Evolutionary conservation across 345 rosid genomes (phyloP).

Genomic region (Laguncularia racemosa): DNA sequence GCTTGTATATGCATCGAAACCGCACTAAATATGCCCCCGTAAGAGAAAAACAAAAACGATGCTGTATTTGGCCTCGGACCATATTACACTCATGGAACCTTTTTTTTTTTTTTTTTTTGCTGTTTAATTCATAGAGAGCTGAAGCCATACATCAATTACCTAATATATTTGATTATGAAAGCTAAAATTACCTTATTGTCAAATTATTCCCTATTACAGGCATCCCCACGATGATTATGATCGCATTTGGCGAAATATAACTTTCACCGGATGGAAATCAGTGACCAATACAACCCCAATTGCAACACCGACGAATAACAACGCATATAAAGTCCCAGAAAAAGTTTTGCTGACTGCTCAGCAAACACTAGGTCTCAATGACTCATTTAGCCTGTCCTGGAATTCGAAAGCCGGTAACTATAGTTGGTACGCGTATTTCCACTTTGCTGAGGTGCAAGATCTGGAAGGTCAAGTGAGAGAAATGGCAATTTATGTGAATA

Average conservation of each 20-base stretch:
- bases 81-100: too few species aligned
- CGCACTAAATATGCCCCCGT: too few species aligned
- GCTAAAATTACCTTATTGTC: not conserved
- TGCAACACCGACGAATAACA: not conserved
- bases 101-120: too few species aligned
- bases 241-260: not conserved
- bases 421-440: not conserved
- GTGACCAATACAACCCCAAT: not conserved
- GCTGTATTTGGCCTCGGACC: too few species aligned
- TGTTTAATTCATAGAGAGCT: too few species aligned
- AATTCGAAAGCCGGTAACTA: not conserved
- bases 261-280: not conserved
- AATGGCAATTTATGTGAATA: not conserved
- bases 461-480: constrained; percentile 8
- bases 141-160: too few species aligned
- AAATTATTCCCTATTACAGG: not conserved
- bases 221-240: constrained; percentile 1
- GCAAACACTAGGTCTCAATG: not conserved
- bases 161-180: too few species aligned
- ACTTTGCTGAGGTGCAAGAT: constrained; percentile 20
- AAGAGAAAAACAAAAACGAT: too few species aligned
- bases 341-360: constrained; percentile 3
- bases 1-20: too few species aligned
- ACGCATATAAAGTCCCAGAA: constrained; percentile 3
- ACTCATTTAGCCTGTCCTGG: fast-evolving